These are phyloP conservation scores for Colletotrichum salicis DNA, from an alignment of 2,329 filamentous ascomycete species.

Conservation along the genomic window DNA sequence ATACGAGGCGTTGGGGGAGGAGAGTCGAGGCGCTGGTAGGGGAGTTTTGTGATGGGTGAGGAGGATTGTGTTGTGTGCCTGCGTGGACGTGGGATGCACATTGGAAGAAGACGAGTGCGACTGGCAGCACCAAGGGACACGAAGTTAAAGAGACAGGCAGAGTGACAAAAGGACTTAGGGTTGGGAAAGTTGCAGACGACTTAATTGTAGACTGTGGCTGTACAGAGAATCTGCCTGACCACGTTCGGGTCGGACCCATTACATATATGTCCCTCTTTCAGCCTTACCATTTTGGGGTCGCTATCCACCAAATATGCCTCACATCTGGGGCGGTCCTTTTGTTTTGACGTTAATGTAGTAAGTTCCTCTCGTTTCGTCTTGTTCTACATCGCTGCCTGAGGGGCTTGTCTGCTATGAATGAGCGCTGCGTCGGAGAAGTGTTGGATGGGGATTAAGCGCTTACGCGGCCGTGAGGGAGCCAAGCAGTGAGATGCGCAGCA, in stretches of 20 bases:
- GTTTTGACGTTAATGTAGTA: not conserved
- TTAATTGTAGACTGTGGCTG: not conserved
- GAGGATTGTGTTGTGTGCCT: constrained; percentile 20
- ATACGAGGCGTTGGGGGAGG: constrained; percentile 26
- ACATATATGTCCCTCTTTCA: not conserved
- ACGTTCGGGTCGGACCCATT: not conserved
- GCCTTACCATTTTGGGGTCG: not conserved
- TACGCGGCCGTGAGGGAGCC: constrained; percentile 29
- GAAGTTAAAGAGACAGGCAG: not conserved
- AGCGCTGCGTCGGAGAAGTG: not conserved
- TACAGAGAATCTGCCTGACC: constrained; percentile 8
- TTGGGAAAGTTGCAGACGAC: not conserved
- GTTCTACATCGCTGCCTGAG: not conserved
- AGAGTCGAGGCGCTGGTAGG: constrained; percentile 28
- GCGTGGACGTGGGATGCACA: constrained; percentile 34
- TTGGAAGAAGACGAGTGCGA: constrained; percentile 5
- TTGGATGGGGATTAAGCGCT: constrained; percentile 5
- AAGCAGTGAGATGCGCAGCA: constrained; percentile 9
- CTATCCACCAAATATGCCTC: not conserved
- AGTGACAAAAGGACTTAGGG: not conserved
- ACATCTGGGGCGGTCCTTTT: not conserved
- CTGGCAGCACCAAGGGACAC: not conserved
- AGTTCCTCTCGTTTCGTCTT: not conserved
- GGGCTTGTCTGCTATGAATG: not conserved
- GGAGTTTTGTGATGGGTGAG: constrained; percentile 10